Percentiles rank a stretch among this genome's conserved stretches.
Evolutionary conservation across 495 filamentous ascomycete species (phyloP).

Genomic region (Astrocystis sublimbata): DNA sequence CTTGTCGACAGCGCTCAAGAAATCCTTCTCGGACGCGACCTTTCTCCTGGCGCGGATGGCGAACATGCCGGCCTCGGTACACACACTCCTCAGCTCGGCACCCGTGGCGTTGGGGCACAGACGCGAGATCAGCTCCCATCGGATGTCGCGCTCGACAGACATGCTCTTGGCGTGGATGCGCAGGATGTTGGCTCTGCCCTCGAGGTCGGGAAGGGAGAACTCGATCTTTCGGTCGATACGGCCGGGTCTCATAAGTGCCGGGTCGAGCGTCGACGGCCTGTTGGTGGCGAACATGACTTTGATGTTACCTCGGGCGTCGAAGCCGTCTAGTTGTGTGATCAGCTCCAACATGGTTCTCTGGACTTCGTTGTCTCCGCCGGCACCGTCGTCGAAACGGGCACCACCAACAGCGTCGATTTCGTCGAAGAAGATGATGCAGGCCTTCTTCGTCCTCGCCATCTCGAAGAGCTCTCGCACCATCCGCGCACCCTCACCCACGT

Average conservation of each 20-base stretch:
- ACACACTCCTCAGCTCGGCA: conserved; percentile 90
- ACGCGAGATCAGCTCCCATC: conserved; percentile 96
- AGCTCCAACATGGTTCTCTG: conserved; percentile 98
- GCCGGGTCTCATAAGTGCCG: conserved; percentile 93
- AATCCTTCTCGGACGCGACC: conserved; percentile 99
- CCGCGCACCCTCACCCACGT: conserved; percentile 94
- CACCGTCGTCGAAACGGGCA: conserved; percentile 97
- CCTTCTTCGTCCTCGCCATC: conserved; percentile 99
- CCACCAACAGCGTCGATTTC: conserved; percentile 98
- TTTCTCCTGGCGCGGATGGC: conserved; percentile 95
- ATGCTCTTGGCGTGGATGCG: conserved; percentile 99
- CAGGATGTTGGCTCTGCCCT: conserved; percentile 95
- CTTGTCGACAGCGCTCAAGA: conserved; percentile 96
- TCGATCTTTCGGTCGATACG: conserved; percentile 99
- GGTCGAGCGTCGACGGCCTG: conserved; percentile 91
- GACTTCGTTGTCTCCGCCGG: conserved; percentile 98
- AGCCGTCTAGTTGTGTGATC: conserved; percentile 97
- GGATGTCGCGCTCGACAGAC: conserved; percentile 97
- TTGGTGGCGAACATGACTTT: conserved; percentile 99
- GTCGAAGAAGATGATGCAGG: conserved; percentile 99
- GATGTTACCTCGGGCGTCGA: conserved; percentile 97
- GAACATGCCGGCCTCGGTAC: conserved; percentile 99
- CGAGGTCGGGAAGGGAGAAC: conserved; percentile 93
- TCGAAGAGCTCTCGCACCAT: conserved; percentile 99
- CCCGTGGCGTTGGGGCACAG: conserved; percentile 97